These are phyloP conservation scores for Fusarium incarnatum DNA, from an alignment of 2,329 filamentous ascomycete genomes.

Conservation along the genomic window DNA sequence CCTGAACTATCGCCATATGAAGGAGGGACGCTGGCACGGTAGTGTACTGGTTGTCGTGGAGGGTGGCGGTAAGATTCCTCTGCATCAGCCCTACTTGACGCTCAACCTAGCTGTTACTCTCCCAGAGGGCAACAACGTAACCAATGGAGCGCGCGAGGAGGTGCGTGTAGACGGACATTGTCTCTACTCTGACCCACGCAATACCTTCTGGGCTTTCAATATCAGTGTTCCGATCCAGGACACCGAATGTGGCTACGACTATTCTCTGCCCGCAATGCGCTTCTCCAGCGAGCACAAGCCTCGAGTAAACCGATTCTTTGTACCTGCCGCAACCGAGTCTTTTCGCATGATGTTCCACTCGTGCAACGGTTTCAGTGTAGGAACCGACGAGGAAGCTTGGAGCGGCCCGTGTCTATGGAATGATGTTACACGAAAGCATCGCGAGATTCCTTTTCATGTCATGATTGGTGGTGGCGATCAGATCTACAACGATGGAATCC, in stretches of 20 bases:
- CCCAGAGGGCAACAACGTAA: conserved; percentile 43
- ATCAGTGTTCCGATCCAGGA: conserved; percentile 79
- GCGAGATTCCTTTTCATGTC: conserved; percentile 87
- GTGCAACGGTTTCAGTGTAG: conserved; percentile 95
- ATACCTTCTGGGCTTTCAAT: conserved; percentile 96
- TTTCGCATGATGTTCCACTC: conserved; percentile 99
- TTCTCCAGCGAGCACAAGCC: conserved; percentile 69
- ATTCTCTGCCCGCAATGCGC: conserved; percentile 75
- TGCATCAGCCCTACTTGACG: conserved; percentile 68
- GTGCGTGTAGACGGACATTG: conserved; percentile 53
- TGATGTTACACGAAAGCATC: conserved; percentile 87
- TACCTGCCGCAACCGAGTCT: conserved; percentile 83
- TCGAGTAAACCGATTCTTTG: conserved; percentile 78
- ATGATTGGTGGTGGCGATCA: conserved; percentile 96
- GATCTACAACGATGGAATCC: conserved; percentile 94
- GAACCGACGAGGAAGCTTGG: conserved; percentile 85
- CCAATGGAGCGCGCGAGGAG: conserved; percentile 58
- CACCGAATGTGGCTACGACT: conserved; percentile 81
- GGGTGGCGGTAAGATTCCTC: conserved; percentile 72
- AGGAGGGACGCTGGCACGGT: conserved; percentile 80
- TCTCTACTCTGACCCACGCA: conserved; percentile 72
- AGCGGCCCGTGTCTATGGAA: conserved; percentile 95
- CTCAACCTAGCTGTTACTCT: conserved; percentile 58
- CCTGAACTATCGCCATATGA: conserved; percentile 82
- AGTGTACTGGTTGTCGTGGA: conserved; percentile 86